Evolutionary conservation across 108 stramenopile genomes (phyloP), one percentile per base, ranked within the genome.

Genomic region (Cyclotella cryptica): DNA sequence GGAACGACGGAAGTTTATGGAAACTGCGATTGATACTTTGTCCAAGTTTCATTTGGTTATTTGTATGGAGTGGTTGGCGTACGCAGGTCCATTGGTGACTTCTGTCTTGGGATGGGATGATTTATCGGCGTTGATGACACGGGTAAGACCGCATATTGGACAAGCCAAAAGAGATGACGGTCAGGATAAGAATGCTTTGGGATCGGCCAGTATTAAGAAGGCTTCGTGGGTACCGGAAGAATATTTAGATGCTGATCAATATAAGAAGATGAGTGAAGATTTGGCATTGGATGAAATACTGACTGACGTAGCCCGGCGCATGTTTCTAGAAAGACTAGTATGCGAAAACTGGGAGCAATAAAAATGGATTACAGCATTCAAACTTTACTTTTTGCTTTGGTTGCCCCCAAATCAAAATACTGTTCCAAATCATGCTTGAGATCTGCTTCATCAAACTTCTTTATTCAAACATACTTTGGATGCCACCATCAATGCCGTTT

Each of bases 51-150:
- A 93, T 60, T 66, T 93, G n/a, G 89, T 93, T 0, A 52, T 91
- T 61, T 78, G 74, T 17, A 93, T 93, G 90, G 93, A 93, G 66
- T 93, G 88, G 89, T 62, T 93, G 58, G 90, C 89, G n/a, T 93
- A 93, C 69, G 86, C 89, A 19, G 87, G 77, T 46, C 60, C 73
- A 12, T 77, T 84, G 59, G 88, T 93, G 9, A 27, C 46, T 13
- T 79, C 80, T n/a, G 85, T 91, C 10, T 62, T 93, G 72, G 93
- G 93, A 3, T 93, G 91, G 78, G 61, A 81, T 52, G 87, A 93
- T 58, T 78, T 87, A 18, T 66, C 76, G 0, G 78, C 83, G 10
- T 58, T 93, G 69, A 93, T 89, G n/a, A 79, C 88, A 43, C 83
- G 90, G 3, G 86, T 90, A 7, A 74, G 93, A 65, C 93, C 93